Conservation (phyloP, 306 rosid species). For the Sicyos edulis region DNA sequence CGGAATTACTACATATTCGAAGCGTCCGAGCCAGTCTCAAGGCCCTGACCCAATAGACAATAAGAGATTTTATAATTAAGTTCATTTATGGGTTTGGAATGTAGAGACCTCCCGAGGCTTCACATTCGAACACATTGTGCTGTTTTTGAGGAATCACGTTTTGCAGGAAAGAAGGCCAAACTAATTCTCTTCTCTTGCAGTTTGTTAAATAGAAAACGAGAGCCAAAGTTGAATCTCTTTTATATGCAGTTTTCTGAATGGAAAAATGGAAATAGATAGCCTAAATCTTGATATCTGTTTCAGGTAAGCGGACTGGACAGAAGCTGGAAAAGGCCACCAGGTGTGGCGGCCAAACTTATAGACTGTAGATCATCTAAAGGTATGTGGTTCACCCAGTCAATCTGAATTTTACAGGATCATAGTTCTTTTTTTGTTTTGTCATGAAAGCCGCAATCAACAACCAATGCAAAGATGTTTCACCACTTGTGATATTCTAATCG, state of each 20-base stretch:
- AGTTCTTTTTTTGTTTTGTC: too few relatives aligned
- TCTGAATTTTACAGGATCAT: not conserved
- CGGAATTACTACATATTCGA: too few relatives aligned
- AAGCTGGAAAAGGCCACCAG: slow-evolving; percentile 90
- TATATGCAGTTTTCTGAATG: not conserved
- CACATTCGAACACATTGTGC: not conserved
- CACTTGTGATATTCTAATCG: too few relatives aligned
- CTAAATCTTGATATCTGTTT: slow-evolving; percentile 10
- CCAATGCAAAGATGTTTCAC: too few relatives aligned
- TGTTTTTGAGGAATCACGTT: not conserved
- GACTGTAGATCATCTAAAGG: slow-evolving; percentile 61
- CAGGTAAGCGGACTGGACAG: slow-evolving; percentile 90
- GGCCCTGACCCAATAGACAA: too few relatives aligned
- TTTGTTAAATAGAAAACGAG: not conserved
- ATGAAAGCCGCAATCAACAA: too few relatives aligned
- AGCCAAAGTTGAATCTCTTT: not conserved
- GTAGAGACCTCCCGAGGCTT: too few relatives aligned
- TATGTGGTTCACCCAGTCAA: slow-evolving; percentile 10
- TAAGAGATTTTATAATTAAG: too few relatives aligned
- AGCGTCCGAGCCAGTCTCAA: too few relatives aligned
- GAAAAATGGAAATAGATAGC: not conserved
- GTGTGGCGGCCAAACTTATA: slow-evolving; percentile 79
- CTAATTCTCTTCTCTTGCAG: not conserved
- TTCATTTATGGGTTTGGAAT: too few relatives aligned
- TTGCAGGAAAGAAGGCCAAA: not conserved